Conservation (phyloP, 2,329 filamentous ascomycete genomes). For the Parastagonospora nodorum region DNA sequence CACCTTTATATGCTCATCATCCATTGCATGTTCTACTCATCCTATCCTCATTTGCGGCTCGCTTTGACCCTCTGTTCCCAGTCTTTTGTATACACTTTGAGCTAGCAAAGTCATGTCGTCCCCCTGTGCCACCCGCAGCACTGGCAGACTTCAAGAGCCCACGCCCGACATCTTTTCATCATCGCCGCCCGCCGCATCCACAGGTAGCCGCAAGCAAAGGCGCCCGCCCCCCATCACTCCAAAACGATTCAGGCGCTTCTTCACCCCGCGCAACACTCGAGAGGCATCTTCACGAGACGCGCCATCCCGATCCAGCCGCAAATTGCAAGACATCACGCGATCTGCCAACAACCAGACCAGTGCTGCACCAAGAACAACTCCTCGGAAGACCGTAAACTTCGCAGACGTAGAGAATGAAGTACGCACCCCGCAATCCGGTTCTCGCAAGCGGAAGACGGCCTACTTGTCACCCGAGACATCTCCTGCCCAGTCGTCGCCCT, state of each 20-base stretch:
- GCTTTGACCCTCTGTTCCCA: slow-evolving; percentile 6
- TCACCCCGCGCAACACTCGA: slow-evolving; percentile 52
- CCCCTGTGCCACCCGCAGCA: slow-evolving; percentile 25
- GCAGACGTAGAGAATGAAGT: slow-evolving; percentile 38
- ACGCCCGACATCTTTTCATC: slow-evolving; percentile 45
- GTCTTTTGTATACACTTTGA: slow-evolving; percentile 10
- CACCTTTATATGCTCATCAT: slow-evolving; percentile 7
- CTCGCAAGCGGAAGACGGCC: slow-evolving; percentile 44
- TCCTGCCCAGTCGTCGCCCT: slow-evolving; percentile 49
- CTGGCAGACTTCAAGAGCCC: slow-evolving; percentile 32
- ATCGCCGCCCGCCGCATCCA: slow-evolving; percentile 39
- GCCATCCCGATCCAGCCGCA: slow-evolving; percentile 49
- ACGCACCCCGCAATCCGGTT: slow-evolving; percentile 38
- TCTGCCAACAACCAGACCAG: slow-evolving; percentile 50
- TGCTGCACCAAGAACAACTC: slow-evolving; percentile 34
- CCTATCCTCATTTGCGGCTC: slow-evolving; percentile 1
- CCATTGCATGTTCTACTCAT: slow-evolving; percentile 7
- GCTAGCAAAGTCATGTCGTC: slow-evolving; percentile 30
- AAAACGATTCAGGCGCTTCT: slow-evolving; percentile 58
- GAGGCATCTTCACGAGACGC: slow-evolving; percentile 33
- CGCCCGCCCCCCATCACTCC: slow-evolving; percentile 57
- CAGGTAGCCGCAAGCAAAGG: slow-evolving; percentile 47
- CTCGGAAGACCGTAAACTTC: slow-evolving; percentile 48
- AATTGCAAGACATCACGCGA: slow-evolving; percentile 57
- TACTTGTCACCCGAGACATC: slow-evolving; percentile 50